phyloP scores from a whole-genome alignment of 2,329 filamentous ascomycete species.

The Botrytis pseudocinerea region DNA sequence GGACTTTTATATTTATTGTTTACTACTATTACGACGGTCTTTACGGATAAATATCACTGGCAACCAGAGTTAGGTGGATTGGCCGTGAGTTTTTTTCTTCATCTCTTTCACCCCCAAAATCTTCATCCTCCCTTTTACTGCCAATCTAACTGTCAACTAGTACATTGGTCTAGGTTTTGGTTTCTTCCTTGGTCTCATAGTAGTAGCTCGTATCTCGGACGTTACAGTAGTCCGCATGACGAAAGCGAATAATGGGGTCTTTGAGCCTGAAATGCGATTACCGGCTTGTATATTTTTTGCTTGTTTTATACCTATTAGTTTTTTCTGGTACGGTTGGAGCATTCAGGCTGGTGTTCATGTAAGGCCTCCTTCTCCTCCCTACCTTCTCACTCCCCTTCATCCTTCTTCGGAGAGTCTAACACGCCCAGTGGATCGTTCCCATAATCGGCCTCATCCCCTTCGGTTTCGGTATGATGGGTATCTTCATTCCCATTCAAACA shows the following conservation, averaged over 20 bases:
- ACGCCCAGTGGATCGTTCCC: conserved; percentile 48
- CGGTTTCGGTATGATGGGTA: conserved; percentile 49
- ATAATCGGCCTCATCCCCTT: conserved; percentile 48
- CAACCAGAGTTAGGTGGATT: conserved; percentile 46
- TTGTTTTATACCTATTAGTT: conserved; percentile 47
- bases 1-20: conserved; percentile 56
- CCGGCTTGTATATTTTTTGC: conserved; percentile 50
- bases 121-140: neutral
- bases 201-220: conserved; percentile 49
- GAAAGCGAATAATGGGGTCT: conserved; percentile 44
- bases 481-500: conserved; percentile 48
- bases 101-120: neutral
- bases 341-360: conserved; percentile 44
- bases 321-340: conserved; percentile 56
- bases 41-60: conserved; percentile 47
- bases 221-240: conserved; percentile 49
- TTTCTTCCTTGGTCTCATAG: conserved; percentile 44
- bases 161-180: conserved; percentile 50
- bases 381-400: neutral
- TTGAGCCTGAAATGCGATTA: conserved; percentile 39
- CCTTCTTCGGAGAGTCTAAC: conserved; percentile 45
- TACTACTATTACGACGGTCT: conserved; percentile 49
- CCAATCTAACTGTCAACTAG: conserved; percentile 1
- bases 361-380: conserved; percentile 23
- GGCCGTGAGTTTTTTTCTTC: conserved; percentile 28